Evolutionary conservation across 768 basidiomycete genomes (phyloP), one percentile per base, ranked within the genome.

Genomic region (Mycena olivaceomarginata): DNA sequence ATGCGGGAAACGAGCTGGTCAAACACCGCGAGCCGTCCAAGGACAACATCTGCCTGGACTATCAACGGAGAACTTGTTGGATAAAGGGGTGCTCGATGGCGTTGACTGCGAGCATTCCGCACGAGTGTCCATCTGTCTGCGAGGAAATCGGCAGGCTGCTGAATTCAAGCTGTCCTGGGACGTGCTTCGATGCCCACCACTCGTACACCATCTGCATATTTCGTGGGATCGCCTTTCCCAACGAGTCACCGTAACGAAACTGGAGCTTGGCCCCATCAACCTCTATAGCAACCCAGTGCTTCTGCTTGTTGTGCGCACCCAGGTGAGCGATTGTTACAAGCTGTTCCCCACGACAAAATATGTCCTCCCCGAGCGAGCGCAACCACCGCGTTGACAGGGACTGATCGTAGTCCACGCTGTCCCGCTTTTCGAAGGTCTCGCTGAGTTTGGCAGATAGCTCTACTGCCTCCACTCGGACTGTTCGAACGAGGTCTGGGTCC

Each of bases 231-330:
- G n/a, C 62, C 41, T n/a, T 6, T 46, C 43, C 43, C 9, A 65
- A 46, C 15, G 63, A 65, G 43, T 65, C 63, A 5, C 43, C 63
- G 13, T 65, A 65, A 6, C 22, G 43, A 1, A 65, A 25, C n/a
- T 41, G 9, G 40, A 9, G n/a, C 63, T 65, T 5, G 10, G n/a
- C 8, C 8, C 71, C 71, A 16, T 65, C 39, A 5, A 65, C 63
- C 13, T 72, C 62, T n/a, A 72, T 53, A 4, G 71, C n/a, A 13
- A 65, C 40, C 71, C 71, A 72, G 15, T 72, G 71, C 39, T 72
- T 72, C 15, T 56, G 11, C 22, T 65, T 31, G 39, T 57, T 45
- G 20, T 53, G 48, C 5, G 9, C 51, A 4, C 71, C 71, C 8
- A 72, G 71, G 63, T 72, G 71, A 25, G 51, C 71, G 18, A 72